Evolutionary conservation across 2,329 filamentous ascomycete species (phyloP), one percentile per base, ranked within the genome.

Genomic region (Furcasterigmium furcatum): DNA sequence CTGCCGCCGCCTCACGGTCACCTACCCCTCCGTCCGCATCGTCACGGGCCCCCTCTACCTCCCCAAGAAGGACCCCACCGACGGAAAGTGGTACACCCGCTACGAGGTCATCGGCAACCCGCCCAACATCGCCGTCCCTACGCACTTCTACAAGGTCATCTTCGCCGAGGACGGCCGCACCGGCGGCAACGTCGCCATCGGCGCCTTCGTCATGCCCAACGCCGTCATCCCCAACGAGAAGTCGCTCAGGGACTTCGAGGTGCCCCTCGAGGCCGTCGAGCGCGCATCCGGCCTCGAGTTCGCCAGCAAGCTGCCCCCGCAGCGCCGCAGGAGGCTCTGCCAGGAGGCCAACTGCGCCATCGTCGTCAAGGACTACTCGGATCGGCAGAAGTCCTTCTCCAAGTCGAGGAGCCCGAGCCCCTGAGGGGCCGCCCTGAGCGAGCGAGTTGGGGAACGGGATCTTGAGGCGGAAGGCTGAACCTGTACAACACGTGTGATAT

Each of bases 91-190:
- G 91, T 86, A 91, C 55, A 91, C 96, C 47, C 85, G 78, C 50
- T 97, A 99, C 72, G 94, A 99, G 72, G 87, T 99, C 48, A 96
- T 99, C 57, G 94, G 94, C 32, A 87, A 77, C 62, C 94, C 94
- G 53, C 92, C 94, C 8, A 95, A 91, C 59, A 87, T 99, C 45
- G 91, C 94, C 21, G 94, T 99, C 44, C 94, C 94, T 4, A 99
- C 94, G 19, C 94, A 99, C 67, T 99, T 99, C 72, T 99, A 96
- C 80, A 99, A 99, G 74, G 90, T 99, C 60, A 94, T 99, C 57
- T 95, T 94, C 60, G 94, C 89, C 21, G 94, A 99, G 70, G 90
- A 96, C 59, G 88, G 87, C 4, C 71, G 67, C 2, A 67, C 61
- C 9, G 76, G 76, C 21, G 88, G 88, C 16, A 85, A 85, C 52